Percentiles rank a stretch among this genome's conserved stretches.
These are phyloP conservation scores for Antrodiella citrinella DNA, from an alignment of 768 basidiomycete species.

Conservation along the genomic window DNA sequence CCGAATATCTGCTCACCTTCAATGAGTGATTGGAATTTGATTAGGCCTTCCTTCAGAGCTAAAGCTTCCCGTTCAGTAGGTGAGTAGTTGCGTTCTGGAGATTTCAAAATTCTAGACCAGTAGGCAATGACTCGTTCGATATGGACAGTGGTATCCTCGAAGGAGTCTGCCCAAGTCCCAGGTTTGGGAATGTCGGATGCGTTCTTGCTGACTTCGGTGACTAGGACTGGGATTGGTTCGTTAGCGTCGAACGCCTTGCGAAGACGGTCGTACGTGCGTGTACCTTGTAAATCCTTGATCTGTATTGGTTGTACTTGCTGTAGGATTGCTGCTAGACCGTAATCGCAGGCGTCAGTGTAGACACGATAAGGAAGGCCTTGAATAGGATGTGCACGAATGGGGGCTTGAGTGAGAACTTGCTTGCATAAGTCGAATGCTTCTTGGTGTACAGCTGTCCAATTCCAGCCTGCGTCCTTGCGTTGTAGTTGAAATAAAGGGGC, in stretches of 20 bases:
- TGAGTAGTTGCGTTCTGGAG: slow-evolving; percentile 20
- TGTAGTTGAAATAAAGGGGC: slow-evolving; percentile 18
- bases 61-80: slow-evolving; percentile 19
- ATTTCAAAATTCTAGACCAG: slow-evolving; percentile 17
- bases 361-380: slow-evolving; percentile 14
- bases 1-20: slow-evolving; percentile 16
- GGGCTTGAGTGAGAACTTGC: slow-evolving; percentile 12
- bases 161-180: slow-evolving; percentile 7
- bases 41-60: slow-evolving; percentile 15
- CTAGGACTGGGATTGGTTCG: slow-evolving; percentile 4
- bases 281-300: slow-evolving; percentile 16
- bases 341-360: slow-evolving; percentile 21
- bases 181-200: background rate
- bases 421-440: slow-evolving; percentile 17
- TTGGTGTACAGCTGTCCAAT: slow-evolving; percentile 14
- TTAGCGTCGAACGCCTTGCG: slow-evolving; percentile 4
- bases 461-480: slow-evolving; percentile 14
- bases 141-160: slow-evolving; percentile 14
- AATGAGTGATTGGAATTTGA: slow-evolving; percentile 19
- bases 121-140: slow-evolving; percentile 20
- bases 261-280: slow-evolving; percentile 15
- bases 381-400: slow-evolving; percentile 14
- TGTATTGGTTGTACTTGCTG: slow-evolving; percentile 20
- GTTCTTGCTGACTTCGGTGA: slow-evolving; percentile 2
- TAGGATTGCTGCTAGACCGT: slow-evolving; percentile 14